Base-by-base conservation (phyloP, 164 flowering plant species). In the Aristolochia contorta region DNA sequence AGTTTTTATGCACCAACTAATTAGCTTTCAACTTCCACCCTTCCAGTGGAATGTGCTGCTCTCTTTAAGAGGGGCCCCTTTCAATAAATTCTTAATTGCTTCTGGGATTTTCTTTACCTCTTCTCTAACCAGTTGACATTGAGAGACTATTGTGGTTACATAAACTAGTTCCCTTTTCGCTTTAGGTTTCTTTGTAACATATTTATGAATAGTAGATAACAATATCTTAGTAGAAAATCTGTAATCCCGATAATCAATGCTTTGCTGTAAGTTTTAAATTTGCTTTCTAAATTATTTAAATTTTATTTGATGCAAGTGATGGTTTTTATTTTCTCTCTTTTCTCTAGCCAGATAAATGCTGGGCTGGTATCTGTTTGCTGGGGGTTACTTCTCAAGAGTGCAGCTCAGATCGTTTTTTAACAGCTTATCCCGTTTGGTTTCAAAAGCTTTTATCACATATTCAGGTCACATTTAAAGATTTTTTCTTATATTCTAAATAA, bases 341-440 rank as follows among this genome's bases (percentile, higher is more conserved):
- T 59, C 56, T 74, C 21, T 76, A 86, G 95, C 84, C 91, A 77
- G 96, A 84, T 79, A 89, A 89, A 71, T 79, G 89, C 51, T 89
- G 92, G 95, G 84, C 77, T 33, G 96, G 96, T 43, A 81, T 82
- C 51, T 79, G 83, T 64, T 82, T 89, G 68, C 79, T 92, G 13
- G 96, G 98, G 9, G 65, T 92, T 66, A 83, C 95, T 57, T 77
- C 79, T 66, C 81, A 82, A 63, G 83, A 78, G 30, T 85, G 93
- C 75, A 78, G 85, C 58, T 54, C 72, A 18, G 81, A 73, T 41
- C 92, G 91, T 23, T 87, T 87, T 65, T 60, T 81, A 67, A 73
- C 77, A 25, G 89, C 87, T 0, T 82, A 87, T 66, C 54, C 83
- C 48, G 62, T 53, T 53, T 89, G 96, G 96, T 79, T 89, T 60